Base-by-base conservation (phyloP, 805 yeast genomes). In the Starmerella ratchasimensis region DNA sequence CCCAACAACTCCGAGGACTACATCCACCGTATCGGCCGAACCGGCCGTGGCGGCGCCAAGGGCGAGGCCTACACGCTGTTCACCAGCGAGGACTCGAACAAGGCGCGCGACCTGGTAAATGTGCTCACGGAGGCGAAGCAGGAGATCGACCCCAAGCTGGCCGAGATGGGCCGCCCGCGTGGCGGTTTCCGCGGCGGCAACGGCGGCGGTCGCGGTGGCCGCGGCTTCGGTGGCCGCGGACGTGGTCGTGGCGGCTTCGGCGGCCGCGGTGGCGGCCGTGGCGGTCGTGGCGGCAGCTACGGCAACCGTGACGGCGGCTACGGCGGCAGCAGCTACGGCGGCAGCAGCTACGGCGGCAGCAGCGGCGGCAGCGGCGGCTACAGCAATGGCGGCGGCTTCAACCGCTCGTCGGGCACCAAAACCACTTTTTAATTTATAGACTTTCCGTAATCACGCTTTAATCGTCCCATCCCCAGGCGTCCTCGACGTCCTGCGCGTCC, bases 1-100 rank as follows among this genome's bases (percentile, higher is more conserved):
- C 97, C 98, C 57, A 84, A 82, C 63, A 88, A 88, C 66, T 82
- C 86, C 58, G 98, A 90, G 70, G 97, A 90, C 67, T 88, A 88
- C 61, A 96, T 88, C 47, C 98, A 88, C 63, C 76, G 98, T 68
- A 90, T 88, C 58, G 98, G 98, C 63, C 86, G 96, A 74, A 86
- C 98, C 48, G 98, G 98, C 61, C 83, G 98, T 74, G 98, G 96
- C 50, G 97, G 97, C 61, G 76, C 84, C 46, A 69, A 71, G 46
- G 98, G 98, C 72, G 86, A 90, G 45, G 96, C 98, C 39, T 74
- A 84, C 49, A 82, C 97, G 7, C 74, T 88, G 61, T 90, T 90
- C 72, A 83, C 96, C 42, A 80, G 74, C 48, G 86, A 69, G 49
- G 82, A 84, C 69, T 67, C 82, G 52, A 74, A 79, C 65, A 72